phyloP scores from a whole-genome alignment of 495 filamentous ascomycete genomes.

The Hypoxylon rickii region DNA sequence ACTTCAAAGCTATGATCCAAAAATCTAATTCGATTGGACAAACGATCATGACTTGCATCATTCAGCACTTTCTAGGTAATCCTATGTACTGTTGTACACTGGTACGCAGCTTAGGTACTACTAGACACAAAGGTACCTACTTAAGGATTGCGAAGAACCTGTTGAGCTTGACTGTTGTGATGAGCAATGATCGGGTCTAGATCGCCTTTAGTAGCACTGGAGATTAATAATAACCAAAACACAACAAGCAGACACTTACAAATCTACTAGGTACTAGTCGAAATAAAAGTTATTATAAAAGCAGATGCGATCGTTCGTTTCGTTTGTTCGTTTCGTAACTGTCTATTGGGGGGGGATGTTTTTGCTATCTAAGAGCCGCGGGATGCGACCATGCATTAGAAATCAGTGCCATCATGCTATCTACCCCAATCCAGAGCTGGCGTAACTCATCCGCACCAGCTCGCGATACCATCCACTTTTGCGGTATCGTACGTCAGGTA shows the following conservation, averaged over 20 bases:
- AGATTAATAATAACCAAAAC: no score
- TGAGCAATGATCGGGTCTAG: no score
- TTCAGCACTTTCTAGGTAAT: no score
- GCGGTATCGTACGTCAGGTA: slow-evolving; percentile 29
- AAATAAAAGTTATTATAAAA: not conserved
- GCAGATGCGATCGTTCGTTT: no score
- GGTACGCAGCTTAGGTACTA: no score
- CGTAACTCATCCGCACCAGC: slow-evolving; percentile 20
- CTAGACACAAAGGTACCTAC: no score
- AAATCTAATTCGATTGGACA: slow-evolving; percentile 22
- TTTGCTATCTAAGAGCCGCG: slow-evolving; percentile 42
- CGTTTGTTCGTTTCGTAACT: slow-evolving; percentile 24
- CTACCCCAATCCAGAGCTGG: slow-evolving; percentile 19
- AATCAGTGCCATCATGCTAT: slow-evolving; percentile 30
- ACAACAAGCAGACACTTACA: no score
- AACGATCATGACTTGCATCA: slow-evolving; percentile 30
- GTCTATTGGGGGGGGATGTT: slow-evolving; percentile 37
- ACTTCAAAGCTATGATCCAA: slow-evolving; percentile 23
- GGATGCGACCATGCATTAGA: slow-evolving; percentile 36
- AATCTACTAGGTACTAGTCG: no score
- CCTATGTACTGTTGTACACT: no score
- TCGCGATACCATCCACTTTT: slow-evolving; percentile 24
- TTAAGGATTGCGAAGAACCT: no score
- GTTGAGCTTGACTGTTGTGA: no score
- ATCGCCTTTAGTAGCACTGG: no score